Evolutionary conservation across 2,329 filamentous ascomycete species (phyloP), one percentile per base, ranked within the genome.

Genomic region (Stachybotrys elegans): DNA sequence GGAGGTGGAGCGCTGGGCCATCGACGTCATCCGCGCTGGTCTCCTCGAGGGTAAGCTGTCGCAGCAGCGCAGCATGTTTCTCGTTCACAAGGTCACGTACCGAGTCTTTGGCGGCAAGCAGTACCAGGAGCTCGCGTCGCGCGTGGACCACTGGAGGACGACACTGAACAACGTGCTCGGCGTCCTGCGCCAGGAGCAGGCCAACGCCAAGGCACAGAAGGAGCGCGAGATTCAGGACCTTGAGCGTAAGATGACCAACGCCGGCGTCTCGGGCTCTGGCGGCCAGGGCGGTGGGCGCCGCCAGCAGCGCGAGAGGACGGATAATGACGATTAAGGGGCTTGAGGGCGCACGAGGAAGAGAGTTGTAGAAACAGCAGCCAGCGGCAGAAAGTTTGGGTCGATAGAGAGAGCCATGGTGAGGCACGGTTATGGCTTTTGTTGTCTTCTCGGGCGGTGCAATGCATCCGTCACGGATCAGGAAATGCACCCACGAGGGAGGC

Each of bases 1-100:
- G 51, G 89, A 97, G 51, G 89, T 97, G 34, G 93, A 98, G 77
- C 86, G 92, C 78, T 98, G 93, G 93, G 89, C 94, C 54, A 98
- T 98, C 60, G 93, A 98, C 66, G 91, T 94, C 55, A 96, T 98
- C 70, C 88, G 93, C 55, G 89, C 91, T 39, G 90, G 91, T 25
- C 82, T 98, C 29, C 88, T 98, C 42, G 93, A 98, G 74, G 93
- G 93, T 63, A 95, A 95, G 72, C 82, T 98, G 55, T 93, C 87
- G 47, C 93, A 98, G 73, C 79, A 92, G 64, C 90, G 89, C 65
- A 81, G 88, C 64, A 87, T 92, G 51, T 97, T 98, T 78, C 78
- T 96, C 43, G 89, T 98, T 50, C 93, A 98, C 76, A 84, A 93
- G 64, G 89, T 89, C 58, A 95, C 90, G 48, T 96, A 97, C 78